Evolutionary conservation across 108 stramenopile genomes (phyloP).

Genomic region (Nitzschia inconspicua): DNA sequence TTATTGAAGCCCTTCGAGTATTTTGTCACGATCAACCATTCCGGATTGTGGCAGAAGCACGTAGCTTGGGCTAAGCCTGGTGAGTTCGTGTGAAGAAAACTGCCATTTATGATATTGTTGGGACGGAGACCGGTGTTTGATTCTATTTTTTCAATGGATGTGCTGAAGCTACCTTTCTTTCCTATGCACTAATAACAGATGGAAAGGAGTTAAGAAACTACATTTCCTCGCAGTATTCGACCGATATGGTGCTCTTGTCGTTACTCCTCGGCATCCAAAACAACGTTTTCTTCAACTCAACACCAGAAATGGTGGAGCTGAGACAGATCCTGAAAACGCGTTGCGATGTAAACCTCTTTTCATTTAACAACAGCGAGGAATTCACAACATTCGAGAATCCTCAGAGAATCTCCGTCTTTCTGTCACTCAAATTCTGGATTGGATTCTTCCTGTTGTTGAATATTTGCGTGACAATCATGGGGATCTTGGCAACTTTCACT

Average conservation of each 20-base stretch:
- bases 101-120: not conserved
- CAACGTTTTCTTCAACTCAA: conserved; percentile 35
- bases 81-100: too few relatives aligned
- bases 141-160: too few relatives aligned
- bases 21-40: conserved; percentile 19
- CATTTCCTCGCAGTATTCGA: conserved; percentile 31
- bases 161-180: not conserved
- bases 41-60: conserved; percentile 25
- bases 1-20: conserved; percentile 15
- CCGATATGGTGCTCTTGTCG: conserved; percentile 48
- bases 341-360: not conserved
- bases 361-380: not conserved
- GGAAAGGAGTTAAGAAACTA: conserved; percentile 28
- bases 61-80: conserved; percentile 23
- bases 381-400: not conserved
- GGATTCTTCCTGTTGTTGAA: conserved; percentile 36
- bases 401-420: not conserved
- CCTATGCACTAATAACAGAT: conserved; percentile 15
- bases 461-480: conserved; percentile 32
- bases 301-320: conserved; percentile 20
- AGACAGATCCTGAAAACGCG: conserved; percentile 10
- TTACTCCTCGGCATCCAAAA: conserved; percentile 34
- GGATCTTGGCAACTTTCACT: conserved; percentile 48
- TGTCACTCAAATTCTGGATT: conserved; percentile 33
- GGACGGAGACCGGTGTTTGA: too few relatives aligned